These are phyloP conservation scores for Trypanosoma avium DNA, from an alignment of 208 protist species.

Conservation along the genomic window DNA sequence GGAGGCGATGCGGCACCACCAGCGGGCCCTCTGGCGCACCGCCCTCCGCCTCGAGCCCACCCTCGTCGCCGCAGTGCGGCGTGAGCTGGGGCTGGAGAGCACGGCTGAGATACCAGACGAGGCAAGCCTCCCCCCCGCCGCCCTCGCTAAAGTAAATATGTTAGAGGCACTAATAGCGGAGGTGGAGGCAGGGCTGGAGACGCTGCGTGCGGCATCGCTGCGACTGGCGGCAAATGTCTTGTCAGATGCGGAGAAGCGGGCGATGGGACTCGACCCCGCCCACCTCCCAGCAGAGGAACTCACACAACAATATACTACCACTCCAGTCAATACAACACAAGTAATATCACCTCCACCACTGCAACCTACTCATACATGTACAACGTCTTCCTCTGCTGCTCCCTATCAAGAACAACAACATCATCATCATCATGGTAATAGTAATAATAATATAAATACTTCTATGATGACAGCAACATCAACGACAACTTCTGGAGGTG, in stretches of 20 bases:
- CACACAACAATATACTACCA: not conserved
- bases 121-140: too few relatives aligned
- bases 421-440: too few relatives aligned
- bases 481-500: too few relatives aligned
- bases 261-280: constrained; percentile 72
- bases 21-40: constrained; percentile 59
- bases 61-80: constrained; percentile 36
- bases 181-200: constrained; percentile 37
- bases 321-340: not conserved
- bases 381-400: too few relatives aligned
- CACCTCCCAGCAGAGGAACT: constrained; percentile 60
- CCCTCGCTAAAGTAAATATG: too few relatives aligned
- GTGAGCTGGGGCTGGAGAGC: constrained; percentile 27
- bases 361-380: too few relatives aligned
- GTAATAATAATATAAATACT: too few relatives aligned
- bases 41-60: constrained; percentile 66
- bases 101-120: constrained; percentile 54
- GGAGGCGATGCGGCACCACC: constrained; percentile 48
- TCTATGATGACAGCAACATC: too few relatives aligned
- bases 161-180: constrained; percentile 47
- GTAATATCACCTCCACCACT: not conserved
- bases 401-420: too few relatives aligned
- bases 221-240: constrained; percentile 77
- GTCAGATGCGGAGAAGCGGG: constrained; percentile 70
- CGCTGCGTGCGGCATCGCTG: constrained; percentile 62